phyloP scores from a whole-genome alignment of 2,329 filamentous ascomycete genomes.

The Aureobasidium sp. region DNA sequence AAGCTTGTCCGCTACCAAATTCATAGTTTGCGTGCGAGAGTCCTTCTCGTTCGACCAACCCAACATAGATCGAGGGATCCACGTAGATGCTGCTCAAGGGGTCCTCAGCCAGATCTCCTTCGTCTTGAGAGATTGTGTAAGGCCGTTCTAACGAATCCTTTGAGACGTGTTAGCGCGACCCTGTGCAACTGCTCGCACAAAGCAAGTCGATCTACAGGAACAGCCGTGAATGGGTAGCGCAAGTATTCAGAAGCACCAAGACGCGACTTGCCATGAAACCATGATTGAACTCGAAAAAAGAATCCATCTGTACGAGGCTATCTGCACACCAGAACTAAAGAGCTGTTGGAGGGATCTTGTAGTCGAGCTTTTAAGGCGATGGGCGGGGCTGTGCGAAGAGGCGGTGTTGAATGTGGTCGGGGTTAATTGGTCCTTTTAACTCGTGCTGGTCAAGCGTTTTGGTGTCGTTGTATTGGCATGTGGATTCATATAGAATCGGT shows the following conservation, averaged over 20 bases:
- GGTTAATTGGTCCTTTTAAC: conserved; percentile 13
- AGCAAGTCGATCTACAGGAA: conserved; percentile 4
- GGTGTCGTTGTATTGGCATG: neutral
- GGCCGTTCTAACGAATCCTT: neutral
- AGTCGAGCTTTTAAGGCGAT: neutral
- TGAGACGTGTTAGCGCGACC: neutral
- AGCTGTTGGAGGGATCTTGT: neutral
- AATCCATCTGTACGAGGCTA: conserved; percentile 6
- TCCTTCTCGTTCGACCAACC: neutral
- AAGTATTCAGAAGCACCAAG: neutral
- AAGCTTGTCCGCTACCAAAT: neutral
- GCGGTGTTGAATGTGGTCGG: neutral
- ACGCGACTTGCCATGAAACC: conserved; percentile 5
- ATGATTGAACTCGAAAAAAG: neutral
- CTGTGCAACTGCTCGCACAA: neutral
- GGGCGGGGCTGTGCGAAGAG: conserved; percentile 9
- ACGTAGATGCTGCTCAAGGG: neutral
- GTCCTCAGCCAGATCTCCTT: conserved; percentile 3
- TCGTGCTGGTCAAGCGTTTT: neutral
- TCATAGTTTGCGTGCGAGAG: neutral
- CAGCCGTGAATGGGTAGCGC: conserved; percentile 11
- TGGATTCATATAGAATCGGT: neutral
- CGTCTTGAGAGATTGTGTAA: neutral
- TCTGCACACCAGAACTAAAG: neutral
- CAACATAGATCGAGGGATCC: neutral